Evolutionary conservation across 2,329 filamentous ascomycete species (phyloP), one percentile per base, ranked within the genome.

Genomic region (Aspergillus alliaceus): DNA sequence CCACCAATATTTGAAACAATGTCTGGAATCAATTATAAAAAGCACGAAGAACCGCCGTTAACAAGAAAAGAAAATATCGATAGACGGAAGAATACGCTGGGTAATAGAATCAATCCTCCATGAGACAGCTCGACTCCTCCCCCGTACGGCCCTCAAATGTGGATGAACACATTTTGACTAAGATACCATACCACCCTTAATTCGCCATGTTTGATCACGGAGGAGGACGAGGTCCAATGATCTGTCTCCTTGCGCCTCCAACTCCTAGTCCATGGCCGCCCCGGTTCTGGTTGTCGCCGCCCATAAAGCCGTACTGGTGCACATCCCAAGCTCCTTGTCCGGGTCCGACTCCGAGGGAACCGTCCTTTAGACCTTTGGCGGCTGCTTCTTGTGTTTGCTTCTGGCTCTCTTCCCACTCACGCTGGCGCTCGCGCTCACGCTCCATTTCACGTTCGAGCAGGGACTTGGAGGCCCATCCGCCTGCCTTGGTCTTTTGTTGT

Each of bases 381-480:
- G 79, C 77, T 1, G 79, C 79, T 31, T 75, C 76, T 53, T 77
- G 73, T 1, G 79, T 76, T 15, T 75, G 77, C 52, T 82, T 78
- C 67, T 88, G 86, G 20, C 75, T 76, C 44, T 86, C 82, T 67
- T 88, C 85, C 86, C 86, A 88, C 59, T 88, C 86, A 35, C 80
- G 77, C 66, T 88, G 86, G 47, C 85, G 79, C 66, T 86, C 83
- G 15, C 85, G 80, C 66, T 88, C 86, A 20, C 84, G 82, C 68
- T 88, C 85, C 86, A 87, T 88, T 63, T 88, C 86, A 7, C 85
- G 81, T 66, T 87, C 85, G 3, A 88, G 77, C 1, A 88, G 77
- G 2, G 83, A 85, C 66, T 85, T 86, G n/a, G 79, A 82, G 0
- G 84, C 84, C 84, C 83, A 86, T 2, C 82, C 83, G 20, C 80